Evolutionary conservation across 2,329 filamentous ascomycete species (phyloP), one percentile per base, ranked within the genome.

Genomic region (Alternaria triticimaculans): DNA sequence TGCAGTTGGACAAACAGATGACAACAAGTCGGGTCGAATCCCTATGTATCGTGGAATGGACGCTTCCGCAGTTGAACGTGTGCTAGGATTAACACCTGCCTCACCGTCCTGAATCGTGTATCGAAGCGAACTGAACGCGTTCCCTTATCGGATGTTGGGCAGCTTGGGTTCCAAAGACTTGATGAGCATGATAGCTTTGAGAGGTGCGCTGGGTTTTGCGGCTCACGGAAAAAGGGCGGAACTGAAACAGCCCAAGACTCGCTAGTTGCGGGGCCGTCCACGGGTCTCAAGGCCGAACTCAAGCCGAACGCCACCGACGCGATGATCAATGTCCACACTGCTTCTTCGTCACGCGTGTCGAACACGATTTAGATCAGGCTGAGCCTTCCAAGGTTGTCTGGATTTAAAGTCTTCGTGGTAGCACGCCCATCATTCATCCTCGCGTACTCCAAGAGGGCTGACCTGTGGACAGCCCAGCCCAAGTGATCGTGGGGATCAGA

Each of bases 361-460:
- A 37, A 37, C 33, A n/a, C 33, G 33, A 37, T n/a, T 2, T 9
- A 2, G 33, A 37, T 37, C 33, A 37, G 33, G 33, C 0, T 37
- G 15, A 0, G 33, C 5, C 30, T 33, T 28, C 26, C 26, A 28
- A 28, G 12, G 5, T 33, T 37, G 33, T 37, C 33, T 7, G 15
- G 0, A 2, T 37, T n/a, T 2, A 37, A 37, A 37, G 33, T 0
- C 3, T n/a, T n/a, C 0, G 33, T 37, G 15, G 15, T 0, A 37
- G 33, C 33, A 37, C 33, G 33, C n/a, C 37, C n/a, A 41, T 18
- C n/a, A 18, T 41, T 41, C 9, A 18, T 41, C 0, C 3, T 41
- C 37, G 37, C 37, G 37, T 41, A 41, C 37, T 18, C n/a, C n/a
- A 0, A 5, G 37, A 41, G 37, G 4, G 37, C 37, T 0, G n/a